Evolutionary conservation across 352 stramenopile genomes (phyloP).

Genomic region (Phytopythium kandeliae): DNA sequence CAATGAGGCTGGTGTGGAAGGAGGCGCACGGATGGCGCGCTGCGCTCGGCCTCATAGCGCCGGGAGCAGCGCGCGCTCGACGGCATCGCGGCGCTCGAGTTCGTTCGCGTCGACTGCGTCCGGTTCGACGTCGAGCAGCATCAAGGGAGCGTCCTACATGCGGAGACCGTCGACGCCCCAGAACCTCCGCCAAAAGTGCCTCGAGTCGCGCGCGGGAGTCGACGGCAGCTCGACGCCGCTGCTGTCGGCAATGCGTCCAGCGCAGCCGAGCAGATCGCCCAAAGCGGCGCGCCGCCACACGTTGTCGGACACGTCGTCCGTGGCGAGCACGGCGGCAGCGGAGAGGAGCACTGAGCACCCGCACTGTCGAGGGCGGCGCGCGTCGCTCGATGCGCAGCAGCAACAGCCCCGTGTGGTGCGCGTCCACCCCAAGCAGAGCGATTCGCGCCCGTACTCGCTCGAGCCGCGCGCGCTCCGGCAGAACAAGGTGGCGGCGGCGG

Average conservation of each 20-base stretch:
- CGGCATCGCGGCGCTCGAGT: constrained; percentile 8
- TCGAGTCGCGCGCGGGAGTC: constrained; percentile 40
- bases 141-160: constrained; percentile 56
- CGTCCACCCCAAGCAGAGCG: constrained; percentile 62
- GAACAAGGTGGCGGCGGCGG: constrained; percentile 45
- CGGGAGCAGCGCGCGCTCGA: constrained; percentile 34
- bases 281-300: constrained; percentile 31
- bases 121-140: constrained; percentile 16
- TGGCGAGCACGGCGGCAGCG: constrained; percentile 3
- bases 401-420: constrained; percentile 35
- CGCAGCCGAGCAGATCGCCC: constrained; percentile 1
- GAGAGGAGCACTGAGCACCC: constrained; percentile 3
- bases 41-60: constrained; percentile 40
- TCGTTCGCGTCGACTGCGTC: constrained; percentile 15
- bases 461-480: constrained; percentile 30
- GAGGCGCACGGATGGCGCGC: not conserved
- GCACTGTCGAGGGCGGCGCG: constrained; percentile 9
- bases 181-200: constrained; percentile 60
- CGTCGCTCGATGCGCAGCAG: constrained; percentile 14
- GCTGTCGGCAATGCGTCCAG: constrained; percentile 5
- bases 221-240: constrained; percentile 10
- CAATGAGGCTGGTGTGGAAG: constrained; percentile 1
- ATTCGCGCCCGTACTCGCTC: constrained; percentile 42
- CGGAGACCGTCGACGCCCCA: constrained; percentile 48
- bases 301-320: constrained; percentile 21